Evolutionary conservation across 1,284 basidiomycete species (phyloP).

Genomic region (Naganishia sp.): DNA sequence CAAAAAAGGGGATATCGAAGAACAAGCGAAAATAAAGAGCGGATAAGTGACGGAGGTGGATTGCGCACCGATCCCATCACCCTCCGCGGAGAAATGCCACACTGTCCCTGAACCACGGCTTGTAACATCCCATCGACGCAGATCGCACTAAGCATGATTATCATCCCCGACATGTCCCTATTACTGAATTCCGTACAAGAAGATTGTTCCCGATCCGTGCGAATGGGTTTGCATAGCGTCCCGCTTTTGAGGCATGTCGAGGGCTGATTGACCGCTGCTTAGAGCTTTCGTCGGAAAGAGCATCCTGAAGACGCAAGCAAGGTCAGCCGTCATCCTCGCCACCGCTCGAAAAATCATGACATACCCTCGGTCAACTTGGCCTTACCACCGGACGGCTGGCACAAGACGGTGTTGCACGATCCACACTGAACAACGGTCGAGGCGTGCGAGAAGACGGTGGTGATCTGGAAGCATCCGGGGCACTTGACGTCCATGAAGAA

Average conservation of each 20-base stretch:
- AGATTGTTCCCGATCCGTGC: conserved; percentile 22
- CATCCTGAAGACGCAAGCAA: conserved; percentile 21
- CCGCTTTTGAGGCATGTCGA: conserved; percentile 24
- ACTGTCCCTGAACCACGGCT: neutral
- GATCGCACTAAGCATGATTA: conserved; percentile 25
- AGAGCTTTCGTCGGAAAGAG: conserved; percentile 37
- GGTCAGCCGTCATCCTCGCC: neutral
- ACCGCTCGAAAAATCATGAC: conserved; percentile 57
- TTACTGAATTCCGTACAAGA: conserved; percentile 25
- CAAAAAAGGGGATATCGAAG: conserved; percentile 20
- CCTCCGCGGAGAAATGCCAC: neutral
- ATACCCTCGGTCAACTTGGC: conserved; percentile 97
- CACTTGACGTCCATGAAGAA: conserved; percentile 99
- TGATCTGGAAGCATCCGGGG: conserved; percentile 69
- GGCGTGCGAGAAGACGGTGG: conserved; percentile 57
- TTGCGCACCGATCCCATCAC: neutral
- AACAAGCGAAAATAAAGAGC: conserved; percentile 7
- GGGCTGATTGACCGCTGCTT: conserved; percentile 23
- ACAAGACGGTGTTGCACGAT: conserved; percentile 91
- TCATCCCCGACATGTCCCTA: conserved; percentile 29
- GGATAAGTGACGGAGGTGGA: neutral
- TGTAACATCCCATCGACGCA: neutral
- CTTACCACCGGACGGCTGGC: conserved; percentile 98
- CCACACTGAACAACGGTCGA: conserved; percentile 66
- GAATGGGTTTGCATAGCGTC: conserved; percentile 27